Evolutionary conservation across 2,329 filamentous ascomycete genomes (phyloP), one percentile per base, ranked within the genome.

Genomic region (Colletotrichum noveboracense): DNA sequence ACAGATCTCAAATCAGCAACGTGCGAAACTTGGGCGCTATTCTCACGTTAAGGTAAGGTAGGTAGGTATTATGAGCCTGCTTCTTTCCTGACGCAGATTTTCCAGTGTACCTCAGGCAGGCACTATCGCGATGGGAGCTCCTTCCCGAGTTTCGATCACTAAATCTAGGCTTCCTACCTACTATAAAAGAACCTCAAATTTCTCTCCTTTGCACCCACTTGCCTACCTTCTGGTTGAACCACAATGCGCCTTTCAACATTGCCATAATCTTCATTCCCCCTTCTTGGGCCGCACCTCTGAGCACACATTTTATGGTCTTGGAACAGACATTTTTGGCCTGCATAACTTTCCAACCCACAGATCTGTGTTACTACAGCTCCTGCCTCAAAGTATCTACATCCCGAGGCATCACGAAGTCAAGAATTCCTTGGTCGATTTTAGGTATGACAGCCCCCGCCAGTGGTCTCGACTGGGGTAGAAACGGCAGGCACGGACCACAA

Each of bases 401-500:
- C 5, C 43, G 43, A 36, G 8, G 48, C 16, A 21, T 21, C 65
- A 21, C 43, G n/a, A 52, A 52, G 43, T 21, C 43, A 21, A 43
- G 3, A 55, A 55, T 21, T 13, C 48, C 28, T 24, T 38, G 24
- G 43, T 73, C 38, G 38, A 73, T 32, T 62, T 75, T 75, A 75
- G 68, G 72, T 75, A 75, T 72, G 68, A 28, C 61, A 71, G 68
- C 34, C 60, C 67, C 71, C 58, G 30, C 30, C 58, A 36, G 30
- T 24, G 32, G 62, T 32, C 48, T 66, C 56, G 43, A 24, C 64
- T 62, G 73, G 73, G 74, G 74, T 73, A 69, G 34, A 76, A 74
- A 43, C 64, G 70, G 65, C 64, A 73, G 65, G 74, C 74, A 74
- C 70, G 28, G 74, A 34, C 65, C 69, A 67, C 14, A 34, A 48